Evolutionary conservation across 352 stramenopile species (phyloP).

Genomic region (Phytophthora citricola): DNA sequence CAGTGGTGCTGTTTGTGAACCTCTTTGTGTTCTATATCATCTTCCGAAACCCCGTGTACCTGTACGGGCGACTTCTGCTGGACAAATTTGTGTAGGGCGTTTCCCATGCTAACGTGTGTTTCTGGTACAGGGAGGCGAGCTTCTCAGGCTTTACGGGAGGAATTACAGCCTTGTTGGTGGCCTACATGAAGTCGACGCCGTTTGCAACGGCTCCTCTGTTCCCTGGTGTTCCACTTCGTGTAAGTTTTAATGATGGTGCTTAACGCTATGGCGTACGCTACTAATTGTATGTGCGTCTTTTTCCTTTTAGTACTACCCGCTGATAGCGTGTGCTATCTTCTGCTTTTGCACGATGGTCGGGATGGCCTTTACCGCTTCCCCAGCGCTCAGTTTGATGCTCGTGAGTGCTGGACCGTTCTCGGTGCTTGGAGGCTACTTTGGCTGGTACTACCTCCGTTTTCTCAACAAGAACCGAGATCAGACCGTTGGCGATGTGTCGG

Average conservation of each 20-base stretch:
- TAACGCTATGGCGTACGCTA: background rate
- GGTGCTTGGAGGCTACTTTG: conserved; percentile 77
- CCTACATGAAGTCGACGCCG: conserved; percentile 78
- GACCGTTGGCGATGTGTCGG: conserved; percentile 75
- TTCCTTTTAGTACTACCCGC: conserved; percentile 69
- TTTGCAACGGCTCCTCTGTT: conserved; percentile 62
- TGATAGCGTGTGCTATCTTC: conserved; percentile 61
- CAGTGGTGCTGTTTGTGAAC: conserved; percentile 79
- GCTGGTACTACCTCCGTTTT: conserved; percentile 89
- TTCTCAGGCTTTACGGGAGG: conserved; percentile 82
- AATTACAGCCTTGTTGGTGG: conserved; percentile 82
- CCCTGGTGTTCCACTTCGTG: conserved; percentile 66
- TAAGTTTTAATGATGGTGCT: conserved; percentile 33
- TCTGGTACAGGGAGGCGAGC: conserved; percentile 56
- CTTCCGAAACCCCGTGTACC: conserved; percentile 76
- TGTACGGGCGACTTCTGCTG: conserved; percentile 45
- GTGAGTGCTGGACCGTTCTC: conserved; percentile 80
- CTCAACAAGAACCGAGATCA: conserved; percentile 80
- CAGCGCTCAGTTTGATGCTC: conserved; percentile 54
- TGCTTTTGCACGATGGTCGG: conserved; percentile 54
- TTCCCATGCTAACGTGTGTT: conserved; percentile 1
- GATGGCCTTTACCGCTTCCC: conserved; percentile 38
- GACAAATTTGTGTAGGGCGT: too few relatives aligned
- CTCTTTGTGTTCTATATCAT: conserved; percentile 87
- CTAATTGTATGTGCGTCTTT: conserved; percentile 2